Evolutionary conservation across 2,329 filamentous ascomycete genomes (phyloP).

Genomic region (Pseudogymnoascus sp.): DNA sequence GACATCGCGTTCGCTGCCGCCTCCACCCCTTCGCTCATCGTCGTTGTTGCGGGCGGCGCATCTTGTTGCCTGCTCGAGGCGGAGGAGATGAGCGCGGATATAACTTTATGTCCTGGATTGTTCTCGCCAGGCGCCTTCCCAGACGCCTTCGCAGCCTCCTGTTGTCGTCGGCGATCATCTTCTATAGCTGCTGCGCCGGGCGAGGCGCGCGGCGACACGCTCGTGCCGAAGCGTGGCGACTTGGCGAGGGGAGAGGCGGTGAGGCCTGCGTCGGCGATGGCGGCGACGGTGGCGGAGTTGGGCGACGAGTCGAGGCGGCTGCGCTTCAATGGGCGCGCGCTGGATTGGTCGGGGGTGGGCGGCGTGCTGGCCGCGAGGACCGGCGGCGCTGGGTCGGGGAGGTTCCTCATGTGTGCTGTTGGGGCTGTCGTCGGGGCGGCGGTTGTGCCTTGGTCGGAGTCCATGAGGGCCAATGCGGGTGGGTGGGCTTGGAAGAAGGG

Average conservation of each 20-base stretch:
- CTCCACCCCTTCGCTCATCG: constrained; percentile 26
- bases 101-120: constrained; percentile 40
- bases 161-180: constrained; percentile 42
- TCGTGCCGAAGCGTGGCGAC: constrained; percentile 24
- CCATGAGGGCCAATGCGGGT: constrained; percentile 19
- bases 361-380: constrained; percentile 11
- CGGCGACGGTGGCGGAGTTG: constrained; percentile 16
- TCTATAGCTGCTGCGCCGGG: constrained; percentile 44
- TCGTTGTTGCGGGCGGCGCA: constrained; percentile 30
- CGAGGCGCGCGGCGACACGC: constrained; percentile 28
- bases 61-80: constrained; percentile 47
- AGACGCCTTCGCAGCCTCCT: constrained; percentile 33
- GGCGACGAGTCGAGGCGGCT: constrained; percentile 21
- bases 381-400: constrained; percentile 16
- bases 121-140: constrained; percentile 43
- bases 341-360: constrained; percentile 17
- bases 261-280: constrained; percentile 23
- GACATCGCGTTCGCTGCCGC: constrained; percentile 24
- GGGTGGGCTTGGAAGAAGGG: background rate
- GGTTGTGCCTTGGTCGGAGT: constrained; percentile 22
- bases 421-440: constrained; percentile 15
- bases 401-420: constrained; percentile 19
- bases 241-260: constrained; percentile 25
- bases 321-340: constrained; percentile 26
- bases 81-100: constrained; percentile 44